Evolutionary conservation across 768 basidiomycete genomes (phyloP), one percentile per base, ranked within the genome.

Genomic region (Lactarius trivialis): DNA sequence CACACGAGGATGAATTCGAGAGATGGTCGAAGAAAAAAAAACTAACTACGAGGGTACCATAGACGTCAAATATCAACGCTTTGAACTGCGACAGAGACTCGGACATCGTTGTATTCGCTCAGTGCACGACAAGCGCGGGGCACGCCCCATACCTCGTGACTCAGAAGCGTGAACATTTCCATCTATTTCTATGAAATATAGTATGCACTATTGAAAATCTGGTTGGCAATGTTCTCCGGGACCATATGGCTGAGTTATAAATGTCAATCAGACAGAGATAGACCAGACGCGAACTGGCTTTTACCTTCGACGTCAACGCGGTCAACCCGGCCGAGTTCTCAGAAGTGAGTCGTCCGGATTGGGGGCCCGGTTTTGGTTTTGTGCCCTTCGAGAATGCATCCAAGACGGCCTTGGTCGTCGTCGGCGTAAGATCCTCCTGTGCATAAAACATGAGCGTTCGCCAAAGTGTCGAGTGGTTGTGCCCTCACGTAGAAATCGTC

Each of bases 321-420:
- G 95, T 97, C 61, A 96, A 76, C 43, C 92, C 93, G 15, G 91
- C 92, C 12, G 93, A 91, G 76, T 97, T 97, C 76, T 98, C 95
- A 65, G 89, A 92, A 0, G 93, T 95, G 50, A 80, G 79, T 61
- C 95, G 82, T 34, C 89, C 85, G 61, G 86, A 88, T 71, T 97
- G 96, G 53, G 96, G 96, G 19, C 96, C 97, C n/a, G 93, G 83
- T 73, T 91, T 92, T 58, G 92, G 93, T 73, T 89, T 91, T 73
- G 86, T 79, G 51, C 93, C 95, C 69, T 83, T 85, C 56, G 84
- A 76, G 72, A 94, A 90, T 0, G 85, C 85, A 65, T 89, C 85
- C 55, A 93, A 73, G n/a, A 93, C 77, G 71, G 85, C 86, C 76
- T 84, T 88, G 39, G 91, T 91, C 14, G 86, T 81, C 66, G 81